A percentile compares a stretch with the other conserved stretches of the same genome.
These are phyloP conservation scores for Hippophae rhamnoides DNA, from an alignment of 306 rosid species.

Conservation along the genomic window DNA sequence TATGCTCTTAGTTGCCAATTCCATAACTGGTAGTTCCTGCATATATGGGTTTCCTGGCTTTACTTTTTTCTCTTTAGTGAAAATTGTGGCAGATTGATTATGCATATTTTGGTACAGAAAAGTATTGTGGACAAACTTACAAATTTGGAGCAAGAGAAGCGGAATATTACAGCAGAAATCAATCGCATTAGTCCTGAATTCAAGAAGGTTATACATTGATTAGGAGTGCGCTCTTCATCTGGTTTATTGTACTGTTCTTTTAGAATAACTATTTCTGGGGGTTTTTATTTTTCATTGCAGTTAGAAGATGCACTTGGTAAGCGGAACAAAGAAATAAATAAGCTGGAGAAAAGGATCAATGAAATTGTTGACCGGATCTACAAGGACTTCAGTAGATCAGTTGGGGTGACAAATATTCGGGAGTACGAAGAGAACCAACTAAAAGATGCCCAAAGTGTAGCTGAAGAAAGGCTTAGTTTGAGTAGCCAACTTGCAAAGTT, in stretches of 20 bases:
- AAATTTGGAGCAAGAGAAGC: slow-evolving; percentile 56
- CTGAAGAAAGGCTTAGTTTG: slow-evolving; percentile 91
- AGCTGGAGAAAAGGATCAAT: slow-evolving; percentile 82
- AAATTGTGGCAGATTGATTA: slow-evolving; percentile 17
- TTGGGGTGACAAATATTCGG: slow-evolving; percentile 95
- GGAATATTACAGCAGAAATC: slow-evolving; percentile 62
- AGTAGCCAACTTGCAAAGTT: slow-evolving; percentile 84
- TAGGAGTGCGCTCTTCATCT: slow-evolving; percentile 8
- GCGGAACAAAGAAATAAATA: slow-evolving; percentile 53
- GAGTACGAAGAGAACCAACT: slow-evolving; percentile 97
- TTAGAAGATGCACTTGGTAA: slow-evolving; percentile 46
- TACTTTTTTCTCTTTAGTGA: neutral
- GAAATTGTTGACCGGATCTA: slow-evolving; percentile 80
- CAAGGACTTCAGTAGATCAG: slow-evolving; percentile 74
- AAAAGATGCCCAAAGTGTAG: slow-evolving; percentile 63
- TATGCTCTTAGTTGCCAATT: neutral
- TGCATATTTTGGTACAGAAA: slow-evolving; percentile 33
- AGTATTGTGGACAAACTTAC: slow-evolving; percentile 85
- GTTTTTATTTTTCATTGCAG: slow-evolving; percentile 33
- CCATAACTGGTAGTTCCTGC: neutral
- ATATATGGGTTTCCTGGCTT: neutral
- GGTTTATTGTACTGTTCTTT: slow-evolving; percentile 11
- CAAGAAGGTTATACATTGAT: slow-evolving; percentile 46
- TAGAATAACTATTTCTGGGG: slow-evolving; percentile 6
- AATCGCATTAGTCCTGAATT: slow-evolving; percentile 71